A percentile compares a stretch with the other conserved stretches of the same genome.
phyloP scores from a whole-genome alignment of 148 eudicot species.

The Camellia lanceoleosa region DNA sequence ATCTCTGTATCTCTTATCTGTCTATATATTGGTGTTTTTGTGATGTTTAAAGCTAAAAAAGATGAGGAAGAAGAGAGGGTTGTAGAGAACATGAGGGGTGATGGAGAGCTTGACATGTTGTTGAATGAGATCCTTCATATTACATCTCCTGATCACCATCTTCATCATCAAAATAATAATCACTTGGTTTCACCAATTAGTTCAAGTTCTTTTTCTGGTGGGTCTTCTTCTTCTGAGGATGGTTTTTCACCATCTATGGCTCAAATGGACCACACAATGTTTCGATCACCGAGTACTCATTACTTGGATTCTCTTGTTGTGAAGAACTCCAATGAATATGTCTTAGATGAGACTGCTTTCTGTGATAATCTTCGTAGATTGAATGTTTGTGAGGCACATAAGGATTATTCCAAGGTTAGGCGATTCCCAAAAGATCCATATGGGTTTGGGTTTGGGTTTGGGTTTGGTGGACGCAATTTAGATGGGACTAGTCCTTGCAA shows the following conservation, averaged over 20 bases:
- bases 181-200: constrained; percentile 10
- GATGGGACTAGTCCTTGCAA: constrained; percentile 16
- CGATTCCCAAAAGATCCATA: constrained; percentile 20
- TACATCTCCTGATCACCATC: constrained; percentile 14
- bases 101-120: constrained; percentile 29
- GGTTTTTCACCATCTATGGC: constrained; percentile 41
- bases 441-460: constrained; percentile 19
- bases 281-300: constrained; percentile 26
- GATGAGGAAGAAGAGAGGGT: constrained; percentile 17
- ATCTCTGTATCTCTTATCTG: neutral
- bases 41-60: constrained; percentile 23
- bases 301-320: constrained; percentile 23
- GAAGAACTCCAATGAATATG: constrained; percentile 23
- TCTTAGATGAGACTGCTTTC: constrained; percentile 36
- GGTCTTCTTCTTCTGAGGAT: constrained; percentile 21
- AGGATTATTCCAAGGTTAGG: constrained; percentile 26
- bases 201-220: constrained; percentile 24
- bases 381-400: constrained; percentile 31
- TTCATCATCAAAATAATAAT: constrained; percentile 21
- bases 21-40: neutral
- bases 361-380: constrained; percentile 33
- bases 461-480: constrained; percentile 19
- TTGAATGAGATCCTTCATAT: constrained; percentile 30
- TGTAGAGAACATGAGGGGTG: constrained; percentile 28
- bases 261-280: constrained; percentile 25